phyloP scores from a whole-genome alignment of 2,329 filamentous ascomycete species.

The Colletotrichum musae region DNA sequence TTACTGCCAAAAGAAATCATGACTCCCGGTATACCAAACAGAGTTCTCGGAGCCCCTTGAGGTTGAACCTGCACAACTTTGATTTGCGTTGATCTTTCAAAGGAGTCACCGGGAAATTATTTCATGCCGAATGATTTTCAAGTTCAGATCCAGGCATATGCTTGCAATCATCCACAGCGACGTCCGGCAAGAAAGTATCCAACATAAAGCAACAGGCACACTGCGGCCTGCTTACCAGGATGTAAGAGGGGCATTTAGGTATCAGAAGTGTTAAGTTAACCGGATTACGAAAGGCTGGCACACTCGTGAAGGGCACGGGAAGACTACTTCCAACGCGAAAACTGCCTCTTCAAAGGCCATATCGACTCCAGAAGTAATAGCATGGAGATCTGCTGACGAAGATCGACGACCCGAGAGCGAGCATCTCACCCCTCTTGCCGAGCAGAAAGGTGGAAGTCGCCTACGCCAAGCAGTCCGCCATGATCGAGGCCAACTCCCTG shows the following conservation, averaged over 20 bases:
- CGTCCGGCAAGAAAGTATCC: not conserved
- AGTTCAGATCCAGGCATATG: not conserved
- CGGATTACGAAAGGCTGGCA: constrained; percentile 42
- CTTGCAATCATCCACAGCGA: not conserved
- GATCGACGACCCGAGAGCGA: constrained; percentile 31
- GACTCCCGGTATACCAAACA: too few species aligned
- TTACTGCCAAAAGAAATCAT: too few species aligned
- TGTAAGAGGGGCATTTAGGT: constrained; percentile 31
- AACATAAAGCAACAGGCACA: constrained; percentile 18
- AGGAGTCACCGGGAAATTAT: too few species aligned
- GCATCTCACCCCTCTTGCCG: constrained; percentile 18
- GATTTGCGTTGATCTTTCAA: too few species aligned
- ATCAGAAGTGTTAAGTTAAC: constrained; percentile 31
- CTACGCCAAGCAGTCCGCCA: constrained; percentile 45
- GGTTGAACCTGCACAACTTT: too few species aligned
- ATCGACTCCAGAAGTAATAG: constrained; percentile 16
- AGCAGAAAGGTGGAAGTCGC: constrained; percentile 36
- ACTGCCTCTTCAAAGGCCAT: constrained; percentile 22
- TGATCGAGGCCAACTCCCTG: constrained; percentile 44
- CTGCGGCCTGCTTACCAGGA: constrained; percentile 21
- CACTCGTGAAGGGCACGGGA: constrained; percentile 44
- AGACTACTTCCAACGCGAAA: constrained; percentile 42
- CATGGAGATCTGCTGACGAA: constrained; percentile 15
- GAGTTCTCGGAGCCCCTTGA: too few species aligned
- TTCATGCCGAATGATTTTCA: too few species aligned